Conservation (phyloP, 768 basidiomycete genomes). For the Suillus alpinus region DNA sequence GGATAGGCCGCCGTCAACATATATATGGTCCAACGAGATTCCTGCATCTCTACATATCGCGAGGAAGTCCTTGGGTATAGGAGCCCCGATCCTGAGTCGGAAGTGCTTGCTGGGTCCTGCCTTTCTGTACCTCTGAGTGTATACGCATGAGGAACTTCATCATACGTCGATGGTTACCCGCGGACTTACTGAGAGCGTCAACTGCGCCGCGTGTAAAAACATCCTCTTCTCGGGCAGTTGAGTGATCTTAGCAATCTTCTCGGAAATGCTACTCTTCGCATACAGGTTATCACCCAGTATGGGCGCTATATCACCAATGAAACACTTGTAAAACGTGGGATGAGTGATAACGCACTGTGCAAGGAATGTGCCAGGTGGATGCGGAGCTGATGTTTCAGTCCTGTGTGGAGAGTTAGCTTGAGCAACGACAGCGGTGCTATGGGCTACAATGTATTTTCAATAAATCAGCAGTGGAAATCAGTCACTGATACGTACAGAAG, state of each 20-base stretch:
- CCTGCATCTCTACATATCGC: conserved; percentile 45
- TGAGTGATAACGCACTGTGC: conserved; percentile 34
- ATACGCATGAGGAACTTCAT: conserved; percentile 4
- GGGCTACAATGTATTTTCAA: conserved; percentile 32
- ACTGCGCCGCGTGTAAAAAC: conserved; percentile 58
- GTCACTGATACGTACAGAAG: conserved; percentile 45
- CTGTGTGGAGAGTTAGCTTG: conserved; percentile 54
- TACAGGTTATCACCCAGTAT: conserved; percentile 62
- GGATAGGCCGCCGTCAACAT: conserved; percentile 44
- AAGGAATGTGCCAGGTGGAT: conserved; percentile 56
- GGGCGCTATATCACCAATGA: conserved; percentile 43
- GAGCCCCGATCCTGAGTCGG: conserved; percentile 52
- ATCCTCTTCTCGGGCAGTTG: conserved; percentile 45
- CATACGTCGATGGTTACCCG: neutral
- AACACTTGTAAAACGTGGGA: neutral
- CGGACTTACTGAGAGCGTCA: conserved; percentile 52
- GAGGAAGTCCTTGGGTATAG: conserved; percentile 55
- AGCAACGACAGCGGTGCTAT: conserved; percentile 54
- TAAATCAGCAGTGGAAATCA: neutral
- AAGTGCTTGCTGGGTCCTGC: conserved; percentile 45
- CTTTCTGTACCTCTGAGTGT: conserved; percentile 46
- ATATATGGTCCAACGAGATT: conserved; percentile 38
- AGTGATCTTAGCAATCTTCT: conserved; percentile 25
- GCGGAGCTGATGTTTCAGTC: conserved; percentile 71
- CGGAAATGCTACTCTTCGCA: conserved; percentile 36